Evolutionary conservation across 805 yeast species (phyloP).

Genomic region (Wickerhamiella vanderwaltii): DNA sequence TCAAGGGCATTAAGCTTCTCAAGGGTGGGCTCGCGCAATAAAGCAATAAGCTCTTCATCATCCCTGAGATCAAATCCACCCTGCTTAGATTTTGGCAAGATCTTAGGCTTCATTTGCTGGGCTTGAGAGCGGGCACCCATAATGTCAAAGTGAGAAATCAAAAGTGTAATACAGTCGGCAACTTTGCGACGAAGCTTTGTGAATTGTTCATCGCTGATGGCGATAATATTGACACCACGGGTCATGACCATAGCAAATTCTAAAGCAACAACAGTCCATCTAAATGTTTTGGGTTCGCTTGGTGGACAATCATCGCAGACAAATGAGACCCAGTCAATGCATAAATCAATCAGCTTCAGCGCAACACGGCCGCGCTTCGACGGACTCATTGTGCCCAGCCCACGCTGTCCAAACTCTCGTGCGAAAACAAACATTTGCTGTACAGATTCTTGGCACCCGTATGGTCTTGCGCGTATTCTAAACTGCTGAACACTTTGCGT

Average conservation of each 20-base stretch:
- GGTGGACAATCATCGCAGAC: constrained; percentile 92
- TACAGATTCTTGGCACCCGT: constrained; percentile 63
- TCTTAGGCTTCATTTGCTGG: constrained; percentile 26
- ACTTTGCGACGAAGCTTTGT: constrained; percentile 61
- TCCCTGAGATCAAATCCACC: constrained; percentile 37
- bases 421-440: constrained; percentile 66
- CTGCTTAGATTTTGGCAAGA: constrained; percentile 14
- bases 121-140: constrained; percentile 94
- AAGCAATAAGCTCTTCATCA: constrained; percentile 41
- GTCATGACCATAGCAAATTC: constrained; percentile 96
- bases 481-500: constrained; percentile 46
- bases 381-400: constrained; percentile 51
- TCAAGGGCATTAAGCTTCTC: constrained; percentile 56
- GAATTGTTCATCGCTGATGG: constrained; percentile 68
- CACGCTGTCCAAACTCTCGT: constrained; percentile 67
- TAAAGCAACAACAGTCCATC: constrained; percentile 93
- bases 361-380: constrained; percentile 56
- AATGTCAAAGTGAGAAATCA: constrained; percentile 91
- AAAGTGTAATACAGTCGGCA: constrained; percentile 84
- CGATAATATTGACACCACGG: constrained; percentile 74
- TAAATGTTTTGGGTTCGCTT: constrained; percentile 76
- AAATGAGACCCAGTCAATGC: constrained; percentile 86
- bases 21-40: constrained; percentile 58
- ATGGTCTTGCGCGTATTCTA: constrained; percentile 43
- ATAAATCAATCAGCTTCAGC: constrained; percentile 55